Percentiles rank a stretch among this genome's conserved stretches.
phyloP scores from a whole-genome alignment of 257 asterid species.

The Osmanthus fragrans region DNA sequence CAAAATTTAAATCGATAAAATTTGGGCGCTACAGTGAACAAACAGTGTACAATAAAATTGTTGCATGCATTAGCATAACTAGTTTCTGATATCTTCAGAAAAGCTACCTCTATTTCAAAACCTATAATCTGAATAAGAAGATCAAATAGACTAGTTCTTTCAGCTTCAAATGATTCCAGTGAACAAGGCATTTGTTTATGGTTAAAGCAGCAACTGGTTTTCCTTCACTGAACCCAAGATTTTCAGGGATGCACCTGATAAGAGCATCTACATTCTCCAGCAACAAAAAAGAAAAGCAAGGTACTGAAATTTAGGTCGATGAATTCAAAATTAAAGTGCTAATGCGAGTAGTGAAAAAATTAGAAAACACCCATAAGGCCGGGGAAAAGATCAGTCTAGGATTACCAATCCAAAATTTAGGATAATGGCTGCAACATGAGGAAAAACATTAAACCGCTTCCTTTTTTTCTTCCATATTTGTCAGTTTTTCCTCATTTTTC shows the following conservation, averaged over 20 bases:
- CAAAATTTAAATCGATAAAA: too few relatives aligned
- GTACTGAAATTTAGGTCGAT: background rate
- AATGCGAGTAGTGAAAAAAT: background rate
- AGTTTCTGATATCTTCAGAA: background rate
- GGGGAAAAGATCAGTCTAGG: background rate
- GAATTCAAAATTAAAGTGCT: slow-evolving; percentile 3
- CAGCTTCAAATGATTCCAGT: slow-evolving; percentile 92
- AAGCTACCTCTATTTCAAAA: slow-evolving; percentile 73
- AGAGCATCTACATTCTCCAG: slow-evolving; percentile 75
- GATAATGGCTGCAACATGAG: background rate
- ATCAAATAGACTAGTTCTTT: slow-evolving; percentile 76
- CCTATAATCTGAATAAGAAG: slow-evolving; percentile 79
- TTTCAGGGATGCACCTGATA: slow-evolving; percentile 51
- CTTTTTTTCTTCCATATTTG: background rate
- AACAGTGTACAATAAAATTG: background rate
- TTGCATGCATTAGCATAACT: background rate
- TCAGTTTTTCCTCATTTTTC: background rate
- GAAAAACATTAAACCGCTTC: background rate
- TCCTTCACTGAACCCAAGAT: slow-evolving; percentile 86
- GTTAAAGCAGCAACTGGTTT: slow-evolving; percentile 89
- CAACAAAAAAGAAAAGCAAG: slow-evolving; percentile 8
- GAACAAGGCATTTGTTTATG: slow-evolving; percentile 73
- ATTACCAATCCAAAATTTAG: background rate
- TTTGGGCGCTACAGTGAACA: too few relatives aligned
- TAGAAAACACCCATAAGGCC: background rate